Evolutionary conservation across 2,329 filamentous ascomycete genomes (phyloP).

Genomic region (Calonectria pseudoturangicola): DNA sequence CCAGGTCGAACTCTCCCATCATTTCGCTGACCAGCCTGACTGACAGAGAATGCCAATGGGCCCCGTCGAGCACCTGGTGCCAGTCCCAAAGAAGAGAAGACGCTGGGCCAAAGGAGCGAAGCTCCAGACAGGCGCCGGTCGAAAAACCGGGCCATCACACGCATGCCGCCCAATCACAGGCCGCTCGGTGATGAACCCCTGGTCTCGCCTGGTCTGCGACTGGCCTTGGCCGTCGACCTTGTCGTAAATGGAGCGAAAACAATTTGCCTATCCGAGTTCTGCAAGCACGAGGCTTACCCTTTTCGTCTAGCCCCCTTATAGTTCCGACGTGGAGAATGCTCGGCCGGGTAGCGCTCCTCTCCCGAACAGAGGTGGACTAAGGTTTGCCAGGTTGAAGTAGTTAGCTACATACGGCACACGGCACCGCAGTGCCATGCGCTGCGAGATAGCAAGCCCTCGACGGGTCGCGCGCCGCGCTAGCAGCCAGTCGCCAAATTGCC

Average conservation of each 20-base stretch:
- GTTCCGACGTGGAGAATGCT: constrained; percentile 28
- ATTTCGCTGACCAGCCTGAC: background rate
- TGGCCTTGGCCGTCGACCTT: constrained; percentile 20
- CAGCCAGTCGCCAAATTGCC: background rate
- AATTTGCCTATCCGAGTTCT: constrained; percentile 27
- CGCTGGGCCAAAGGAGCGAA: constrained; percentile 13
- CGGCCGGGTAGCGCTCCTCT: constrained; percentile 26
- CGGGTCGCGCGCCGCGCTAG: background rate
- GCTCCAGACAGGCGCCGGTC: constrained; percentile 9
- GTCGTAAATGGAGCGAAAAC: constrained; percentile 21
- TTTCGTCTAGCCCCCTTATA: constrained; percentile 21
- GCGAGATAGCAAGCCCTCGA: no score
- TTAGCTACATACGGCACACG: constrained; percentile 18
- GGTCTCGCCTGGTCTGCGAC: constrained; percentile 3
- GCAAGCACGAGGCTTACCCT: constrained; percentile 23
- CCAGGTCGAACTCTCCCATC: constrained; percentile 16
- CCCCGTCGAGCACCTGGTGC: background rate
- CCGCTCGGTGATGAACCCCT: constrained; percentile 1
- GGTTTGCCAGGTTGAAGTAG: background rate
- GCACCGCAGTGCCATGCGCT: background rate
- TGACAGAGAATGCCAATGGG: constrained; percentile 18
- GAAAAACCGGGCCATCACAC: background rate
- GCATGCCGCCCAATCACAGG: background rate
- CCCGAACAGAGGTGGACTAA: constrained; percentile 18
- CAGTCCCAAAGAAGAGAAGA: constrained; percentile 16